phyloP scores from a whole-genome alignment of 495 filamentous ascomycete species.

The Darksidea phi region DNA sequence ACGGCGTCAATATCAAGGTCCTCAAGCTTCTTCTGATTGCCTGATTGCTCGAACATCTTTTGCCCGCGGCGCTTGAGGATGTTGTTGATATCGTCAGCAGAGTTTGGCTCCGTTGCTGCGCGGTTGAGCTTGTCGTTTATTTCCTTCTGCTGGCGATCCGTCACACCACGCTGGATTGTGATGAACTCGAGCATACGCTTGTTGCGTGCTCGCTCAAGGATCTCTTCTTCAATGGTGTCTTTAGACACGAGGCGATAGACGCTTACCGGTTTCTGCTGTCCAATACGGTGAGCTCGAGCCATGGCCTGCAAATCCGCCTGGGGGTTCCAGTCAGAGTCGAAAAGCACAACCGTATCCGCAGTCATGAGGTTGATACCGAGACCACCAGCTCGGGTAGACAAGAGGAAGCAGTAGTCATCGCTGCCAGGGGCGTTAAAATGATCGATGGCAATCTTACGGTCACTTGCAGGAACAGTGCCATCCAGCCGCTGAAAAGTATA shows the following conservation, averaged over 20 bases:
- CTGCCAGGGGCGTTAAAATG: slow-evolving; percentile 96
- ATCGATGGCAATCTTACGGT: slow-evolving; percentile 88
- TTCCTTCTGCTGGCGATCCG: slow-evolving; percentile 74
- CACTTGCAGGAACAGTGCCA: slow-evolving; percentile 82
- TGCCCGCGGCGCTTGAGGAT: slow-evolving; percentile 91
- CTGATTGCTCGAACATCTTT: slow-evolving; percentile 95
- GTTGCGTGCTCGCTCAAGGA: slow-evolving; percentile 91
- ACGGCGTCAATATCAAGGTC: slow-evolving; percentile 98
- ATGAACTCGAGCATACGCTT: slow-evolving; percentile 98
- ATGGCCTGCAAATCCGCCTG: slow-evolving; percentile 98
- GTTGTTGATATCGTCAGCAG: slow-evolving; percentile 84
- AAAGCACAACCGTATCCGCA: slow-evolving; percentile 95
- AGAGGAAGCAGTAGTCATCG: slow-evolving; percentile 90
- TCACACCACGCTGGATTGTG: slow-evolving; percentile 94
- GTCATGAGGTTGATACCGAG: slow-evolving; percentile 99
- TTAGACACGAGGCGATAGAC: slow-evolving; percentile 95
- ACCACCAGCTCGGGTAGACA: slow-evolving; percentile 93
- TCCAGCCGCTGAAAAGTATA: slow-evolving; percentile 93
- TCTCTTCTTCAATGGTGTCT: slow-evolving; percentile 96
- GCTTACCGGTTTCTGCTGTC: slow-evolving; percentile 91
- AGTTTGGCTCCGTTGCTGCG: slow-evolving; percentile 67
- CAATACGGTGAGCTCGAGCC: slow-evolving; percentile 96
- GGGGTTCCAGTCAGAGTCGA: slow-evolving; percentile 99
- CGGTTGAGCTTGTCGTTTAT: slow-evolving; percentile 70
- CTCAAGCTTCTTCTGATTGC: slow-evolving; percentile 93